Evolutionary conservation across 108 stramenopile genomes (phyloP).

Genomic region (Fistulifera pelliculosa): DNA sequence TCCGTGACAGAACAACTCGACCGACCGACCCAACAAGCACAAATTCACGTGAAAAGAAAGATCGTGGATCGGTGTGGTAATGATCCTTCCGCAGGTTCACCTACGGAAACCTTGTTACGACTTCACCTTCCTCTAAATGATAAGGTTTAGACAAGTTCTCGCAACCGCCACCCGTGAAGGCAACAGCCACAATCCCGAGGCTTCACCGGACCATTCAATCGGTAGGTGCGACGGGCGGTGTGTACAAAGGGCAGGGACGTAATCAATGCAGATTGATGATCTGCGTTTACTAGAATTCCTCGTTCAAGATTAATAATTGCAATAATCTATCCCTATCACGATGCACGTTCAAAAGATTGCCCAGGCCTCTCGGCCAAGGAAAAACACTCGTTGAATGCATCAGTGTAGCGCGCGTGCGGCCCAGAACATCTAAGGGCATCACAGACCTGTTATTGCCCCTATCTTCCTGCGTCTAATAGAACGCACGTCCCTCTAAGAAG

Average conservation of each 20-base stretch:
- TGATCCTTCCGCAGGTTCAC: slow-evolving; percentile 99
- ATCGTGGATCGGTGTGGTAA: slow-evolving; percentile 83
- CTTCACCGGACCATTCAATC: slow-evolving; percentile 98
- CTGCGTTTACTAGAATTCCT: slow-evolving; percentile 99
- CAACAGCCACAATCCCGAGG: slow-evolving; percentile 78
- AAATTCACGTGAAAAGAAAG: slow-evolving; percentile 26
- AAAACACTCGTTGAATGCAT: slow-evolving; percentile 86
- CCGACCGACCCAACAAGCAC: too few relatives aligned
- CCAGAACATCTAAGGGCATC: slow-evolving; percentile 99
- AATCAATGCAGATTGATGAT: slow-evolving; percentile 86
- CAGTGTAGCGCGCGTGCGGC: slow-evolving; percentile 98
- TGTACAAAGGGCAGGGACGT: slow-evolving; percentile 72
- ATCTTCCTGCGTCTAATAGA: slow-evolving; percentile 90
- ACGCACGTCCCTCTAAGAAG: slow-evolving; percentile 96
- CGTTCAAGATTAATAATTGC: slow-evolving; percentile 99
- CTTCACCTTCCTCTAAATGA: slow-evolving; percentile 95
- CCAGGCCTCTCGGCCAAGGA: slow-evolving; percentile 93
- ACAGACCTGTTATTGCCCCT: slow-evolving; percentile 98
- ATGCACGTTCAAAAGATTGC: slow-evolving; percentile 94
- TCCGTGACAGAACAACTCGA: too few relatives aligned
- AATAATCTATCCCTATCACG: slow-evolving; percentile 99
- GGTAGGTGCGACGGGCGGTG: slow-evolving; percentile 99
- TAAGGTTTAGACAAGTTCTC: slow-evolving; percentile 88
- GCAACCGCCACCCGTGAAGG: slow-evolving; percentile 58
- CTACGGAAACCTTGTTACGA: slow-evolving; percentile 99